These are phyloP conservation scores for Linderina pennispora DNA, from an alignment of 192 early-diverging fungal species.

Conservation along the genomic window DNA sequence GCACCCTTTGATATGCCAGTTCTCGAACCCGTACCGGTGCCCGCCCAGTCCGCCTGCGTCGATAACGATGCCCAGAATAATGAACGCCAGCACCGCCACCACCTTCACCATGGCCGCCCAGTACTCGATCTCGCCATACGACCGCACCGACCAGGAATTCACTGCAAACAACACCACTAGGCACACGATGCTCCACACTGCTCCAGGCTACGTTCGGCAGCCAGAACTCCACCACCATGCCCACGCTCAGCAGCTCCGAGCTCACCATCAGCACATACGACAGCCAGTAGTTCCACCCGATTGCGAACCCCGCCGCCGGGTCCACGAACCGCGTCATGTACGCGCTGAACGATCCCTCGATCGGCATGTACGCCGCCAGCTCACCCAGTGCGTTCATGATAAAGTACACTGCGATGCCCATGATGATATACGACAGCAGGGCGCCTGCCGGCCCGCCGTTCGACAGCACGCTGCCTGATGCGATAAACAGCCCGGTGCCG, in stretches of 20 bases:
- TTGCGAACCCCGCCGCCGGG: constrained; percentile 54
- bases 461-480: constrained; percentile 57
- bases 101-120: constrained; percentile 69
- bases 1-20: constrained; percentile 51
- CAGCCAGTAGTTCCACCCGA: constrained; percentile 54
- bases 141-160: constrained; percentile 57
- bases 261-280: constrained; percentile 52
- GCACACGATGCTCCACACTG: constrained; percentile 22
- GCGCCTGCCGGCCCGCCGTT: constrained; percentile 63
- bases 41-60: constrained; percentile 47
- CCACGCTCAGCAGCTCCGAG: constrained; percentile 61
- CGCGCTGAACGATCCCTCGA: constrained; percentile 63
- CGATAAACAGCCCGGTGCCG: constrained; percentile 68
- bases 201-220: not conserved
- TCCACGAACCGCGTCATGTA: constrained; percentile 66
- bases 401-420: constrained; percentile 52
- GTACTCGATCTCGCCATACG: constrained; percentile 76
- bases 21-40: constrained; percentile 48
- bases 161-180: constrained; percentile 53
- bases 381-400: constrained; percentile 68
- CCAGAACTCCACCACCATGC: constrained; percentile 65
- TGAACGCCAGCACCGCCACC: constrained; percentile 59
- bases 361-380: constrained; percentile 64
- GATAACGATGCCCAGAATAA: constrained; percentile 61
- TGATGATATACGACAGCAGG: constrained; percentile 58